Base-by-base conservation (phyloP, 2,329 filamentous ascomycete species). In the Stagonosporopsis tanaceti region DNA sequence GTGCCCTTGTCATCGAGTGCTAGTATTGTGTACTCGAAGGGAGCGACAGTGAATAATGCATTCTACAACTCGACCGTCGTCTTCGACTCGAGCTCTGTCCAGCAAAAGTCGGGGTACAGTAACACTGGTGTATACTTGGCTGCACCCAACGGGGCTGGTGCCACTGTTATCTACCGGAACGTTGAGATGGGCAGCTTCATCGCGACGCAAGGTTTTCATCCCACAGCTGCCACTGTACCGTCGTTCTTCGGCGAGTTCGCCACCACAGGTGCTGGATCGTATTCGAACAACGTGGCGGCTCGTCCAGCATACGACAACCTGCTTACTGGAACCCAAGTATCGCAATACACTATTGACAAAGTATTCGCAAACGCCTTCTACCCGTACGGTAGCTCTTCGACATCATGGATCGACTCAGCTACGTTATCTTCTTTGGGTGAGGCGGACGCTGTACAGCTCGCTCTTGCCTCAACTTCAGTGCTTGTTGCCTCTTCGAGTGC, bases 71-170 rank as follows among this genome's bases (percentile, higher is more conserved):
- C 80, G 0, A 80, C 76, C 0, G 64, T 78, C 2, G 75, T 81
- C 0, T 69, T 81, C 20, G 79, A 82, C 52, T 75, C 71, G 6
- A 77, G 75, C 35, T 68, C 69, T 1, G 67, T 82, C 12, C 61
- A 69, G 9, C 74, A 76, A 35, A 69, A 68, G 51, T 25, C 65
- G 2, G 65, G 65, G 8, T 51, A 48, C 70, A 77, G 70, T 5
- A 80, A 77, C 42, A 76, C 65, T 24, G 74, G 76, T 17, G 78
- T 81, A 9, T 81, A 72, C 50, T 60, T 83, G 14, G 78, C 77
- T 1, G 74, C 78, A 5, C 77, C 78, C 1, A 80, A 80, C 40
- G 76, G 70, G 1, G 68, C 65, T 3, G 78, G 78, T 17, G 75
- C 78, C 0, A 73, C 77, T 1, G 79, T 70, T 1, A 64, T 82